Evolutionary conservation across 345 rosid species (phyloP), one percentile per base, ranked within the genome.

Genomic region (Punica granatum): DNA sequence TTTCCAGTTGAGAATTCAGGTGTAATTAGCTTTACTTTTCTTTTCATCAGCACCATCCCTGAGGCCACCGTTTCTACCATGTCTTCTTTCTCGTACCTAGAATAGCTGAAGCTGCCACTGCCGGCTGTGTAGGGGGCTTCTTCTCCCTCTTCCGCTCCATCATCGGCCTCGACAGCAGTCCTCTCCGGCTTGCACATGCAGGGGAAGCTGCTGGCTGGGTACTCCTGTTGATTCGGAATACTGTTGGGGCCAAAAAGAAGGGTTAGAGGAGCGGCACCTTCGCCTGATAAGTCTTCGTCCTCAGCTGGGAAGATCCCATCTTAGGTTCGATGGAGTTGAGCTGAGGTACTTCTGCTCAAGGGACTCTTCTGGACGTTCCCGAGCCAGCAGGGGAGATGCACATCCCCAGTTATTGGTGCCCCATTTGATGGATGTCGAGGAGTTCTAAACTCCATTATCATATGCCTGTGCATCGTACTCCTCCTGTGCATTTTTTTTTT

Each of bases 381-480:
- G 76, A 67, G 88, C 87, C 62, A 86, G 60, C 79, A 86, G 53
- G 0, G 88, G 91, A 34, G 88, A 86, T 7, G 81, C 81, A 34
- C 84, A 83, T 0, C 91, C 91, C 91, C 91, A 82, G 62, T 76
- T 67, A 69, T 82, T 84, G 61, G 79, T 80, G 35, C 87, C 87
- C 37, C 64, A 41, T n/a, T n/a, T 56, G 85, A 79, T 9, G 87
- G 85, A 53, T 82, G 87, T 18, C 80, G 84, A 4, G 88, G 88
- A 65, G 91, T 81, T 74, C 85, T 80, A 34, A 84, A 86, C 12
- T 76, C 84, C 3, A 73, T 3, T 35, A 69, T 73, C 65, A 74
- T 70, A 65, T 74, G 79, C 73, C 59, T 34, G 6, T 72, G 75
- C 66, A 51, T 67, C 67, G 35, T 62, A 56, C 28, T 16, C 58